phyloP scores from a whole-genome alignment of 208 protist species.

The Herpetomonas tarakana region DNA sequence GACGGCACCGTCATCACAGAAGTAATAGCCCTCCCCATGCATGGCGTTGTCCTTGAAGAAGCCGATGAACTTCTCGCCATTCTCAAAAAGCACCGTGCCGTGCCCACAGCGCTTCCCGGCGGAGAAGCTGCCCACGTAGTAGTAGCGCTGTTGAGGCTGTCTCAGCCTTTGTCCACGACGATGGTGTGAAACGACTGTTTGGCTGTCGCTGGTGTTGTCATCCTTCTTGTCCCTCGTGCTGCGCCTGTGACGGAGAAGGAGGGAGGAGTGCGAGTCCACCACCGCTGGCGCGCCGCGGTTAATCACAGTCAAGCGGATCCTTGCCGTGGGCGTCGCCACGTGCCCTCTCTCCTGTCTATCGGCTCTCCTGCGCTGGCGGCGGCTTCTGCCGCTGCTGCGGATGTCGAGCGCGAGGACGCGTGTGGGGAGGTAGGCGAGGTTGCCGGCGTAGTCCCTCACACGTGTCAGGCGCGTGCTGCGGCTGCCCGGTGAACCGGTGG shows the following conservation, averaged over 20 bases:
- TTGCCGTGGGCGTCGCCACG: too few relatives aligned
- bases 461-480: background rate
- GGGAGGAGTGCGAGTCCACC: background rate
- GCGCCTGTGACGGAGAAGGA: too few relatives aligned
- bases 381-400: too few relatives aligned
- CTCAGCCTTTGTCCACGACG: too few relatives aligned
- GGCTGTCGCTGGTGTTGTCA: too few relatives aligned
- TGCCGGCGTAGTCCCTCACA: too few relatives aligned
- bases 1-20: conserved; percentile 58
- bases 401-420: background rate
- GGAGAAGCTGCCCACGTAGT: conserved; percentile 14
- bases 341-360: too few relatives aligned
- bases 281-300: background rate
- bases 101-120: conserved; percentile 5
- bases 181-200: too few relatives aligned
- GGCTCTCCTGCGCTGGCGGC: too few relatives aligned
- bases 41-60: conserved; percentile 8
- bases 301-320: background rate
- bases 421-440: background rate
- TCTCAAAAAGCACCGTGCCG: conserved; percentile 12
- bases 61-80: conserved; percentile 21
- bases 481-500: background rate
- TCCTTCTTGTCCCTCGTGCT: too few relatives aligned
- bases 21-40: conserved; percentile 42
- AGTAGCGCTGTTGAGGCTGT: conserved; percentile 2